These are phyloP conservation scores for Cercospora canescens DNA, from an alignment of 2,329 filamentous ascomycete species.

Conservation along the genomic window DNA sequence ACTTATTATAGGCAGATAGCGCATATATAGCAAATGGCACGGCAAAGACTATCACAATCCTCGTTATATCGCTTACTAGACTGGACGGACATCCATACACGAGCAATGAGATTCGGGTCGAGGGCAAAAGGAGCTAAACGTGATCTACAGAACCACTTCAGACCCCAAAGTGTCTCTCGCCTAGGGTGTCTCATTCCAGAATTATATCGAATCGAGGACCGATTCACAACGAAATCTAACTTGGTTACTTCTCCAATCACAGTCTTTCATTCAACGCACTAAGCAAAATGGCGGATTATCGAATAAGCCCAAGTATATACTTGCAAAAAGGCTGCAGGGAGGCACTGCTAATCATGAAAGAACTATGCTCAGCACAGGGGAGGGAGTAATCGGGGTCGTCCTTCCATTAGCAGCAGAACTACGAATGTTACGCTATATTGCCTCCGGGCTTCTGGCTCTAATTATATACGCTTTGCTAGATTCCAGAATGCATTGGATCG, in stretches of 20 bases:
- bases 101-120: not conserved
- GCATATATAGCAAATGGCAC: not conserved
- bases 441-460: no score
- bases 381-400: no score
- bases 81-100: not conserved
- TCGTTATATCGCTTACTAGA: not conserved
- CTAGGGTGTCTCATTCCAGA: not conserved
- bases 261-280: not conserved
- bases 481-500: no score
- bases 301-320: no score
- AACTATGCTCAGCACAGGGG: no score
- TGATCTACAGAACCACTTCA: not conserved
- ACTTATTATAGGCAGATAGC: not conserved
- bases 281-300: not conserved
- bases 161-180: not conserved
- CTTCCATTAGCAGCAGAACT: no score
- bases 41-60: not conserved
- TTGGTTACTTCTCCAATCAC: not conserved
- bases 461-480: no score
- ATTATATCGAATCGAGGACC: not conserved
- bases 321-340: no score
- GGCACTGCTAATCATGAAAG: no score
- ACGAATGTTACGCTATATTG: no score
- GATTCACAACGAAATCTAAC: not conserved
- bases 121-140: not conserved